A percentile compares a stretch with the other conserved stretches of the same genome.
phyloP scores from a whole-genome alignment of 805 yeast genomes.

The Starmerella riodocensis region DNA sequence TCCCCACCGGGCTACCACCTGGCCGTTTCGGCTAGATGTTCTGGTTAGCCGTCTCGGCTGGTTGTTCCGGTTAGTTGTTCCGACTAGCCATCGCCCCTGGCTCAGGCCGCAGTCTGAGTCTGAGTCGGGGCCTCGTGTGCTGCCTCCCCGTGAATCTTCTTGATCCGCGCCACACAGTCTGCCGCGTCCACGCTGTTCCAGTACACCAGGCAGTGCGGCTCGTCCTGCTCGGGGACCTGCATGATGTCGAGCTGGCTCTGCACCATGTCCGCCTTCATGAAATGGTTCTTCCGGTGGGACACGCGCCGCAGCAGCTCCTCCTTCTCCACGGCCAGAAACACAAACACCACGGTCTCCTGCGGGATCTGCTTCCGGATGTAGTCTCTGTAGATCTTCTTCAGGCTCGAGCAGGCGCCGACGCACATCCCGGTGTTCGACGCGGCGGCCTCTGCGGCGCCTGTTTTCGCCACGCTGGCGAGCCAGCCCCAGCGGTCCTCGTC shows the following conservation, averaged over 20 bases:
- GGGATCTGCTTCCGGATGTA: conserved; percentile 33
- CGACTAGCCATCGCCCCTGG: too few species aligned
- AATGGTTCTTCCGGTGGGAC: conserved; percentile 55
- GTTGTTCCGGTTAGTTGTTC: too few species aligned
- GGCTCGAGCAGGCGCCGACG: conserved; percentile 73
- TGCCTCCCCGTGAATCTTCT: too few species aligned
- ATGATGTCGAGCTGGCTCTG: conserved; percentile 61
- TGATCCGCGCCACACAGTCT: conserved; percentile 9
- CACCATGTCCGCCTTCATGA: conserved; percentile 78
- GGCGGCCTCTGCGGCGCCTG: conserved; percentile 28
- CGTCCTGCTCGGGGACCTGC: conserved; percentile 46
- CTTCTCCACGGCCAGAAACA: conserved; percentile 53
- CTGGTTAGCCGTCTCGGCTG: too few species aligned
- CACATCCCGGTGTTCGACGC: conserved; percentile 25
- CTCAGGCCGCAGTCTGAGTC: too few species aligned
- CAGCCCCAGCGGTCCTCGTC: conserved; percentile 93
- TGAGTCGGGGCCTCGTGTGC: too few species aligned
- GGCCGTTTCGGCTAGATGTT: too few species aligned
- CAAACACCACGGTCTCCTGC: conserved; percentile 35
- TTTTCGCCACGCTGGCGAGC: conserved; percentile 42
- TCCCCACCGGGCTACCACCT: too few species aligned
- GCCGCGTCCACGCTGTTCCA: conserved; percentile 15
- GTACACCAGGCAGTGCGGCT: conserved; percentile 17
- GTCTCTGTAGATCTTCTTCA: conserved; percentile 63
- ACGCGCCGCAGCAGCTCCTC: conserved; percentile 53